Base-by-base conservation (phyloP, 2,329 filamentous ascomycete species). In the Ciborinia camelliae region DNA sequence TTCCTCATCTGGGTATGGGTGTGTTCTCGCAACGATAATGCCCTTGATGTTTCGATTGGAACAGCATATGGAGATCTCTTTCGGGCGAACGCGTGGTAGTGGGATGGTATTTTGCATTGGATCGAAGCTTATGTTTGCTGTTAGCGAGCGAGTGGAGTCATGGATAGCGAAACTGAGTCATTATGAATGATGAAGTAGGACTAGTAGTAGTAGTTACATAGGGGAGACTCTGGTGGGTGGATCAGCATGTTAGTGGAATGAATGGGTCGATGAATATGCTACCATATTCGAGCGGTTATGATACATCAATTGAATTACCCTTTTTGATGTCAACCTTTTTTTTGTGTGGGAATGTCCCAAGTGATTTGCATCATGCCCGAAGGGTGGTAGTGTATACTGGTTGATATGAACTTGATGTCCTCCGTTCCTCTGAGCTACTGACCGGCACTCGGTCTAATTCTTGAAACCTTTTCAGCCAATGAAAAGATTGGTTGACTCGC, bases 81-180 rank as follows among this genome's bases (percentile, higher is more conserved):
- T 58, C 28, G 28, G 12, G 20, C 47, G 55, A 30, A 58, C 26
- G 41, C n/a, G 32, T 9, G 41, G 14, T 58, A 47, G 55, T 58
- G 41, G 55, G 41, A 47, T 58, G 55, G 55, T 5, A 14, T 58
- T 47, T n/a, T 58, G 55, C 55, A 58, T 58, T 47, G 55, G 41
- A 58, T 58, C 30, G 55, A 58, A 58, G 30, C 55, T 35, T 58
- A 35, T 47, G 41, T 58, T 47, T 58, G 55, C 55, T 58, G 41
- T 47, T 58, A 47, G 55, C 55, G 55, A 58, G 55, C 41, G 41
- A 28, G 14, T 47, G 55, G 55, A 35, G 20, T 47, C 55, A 47
- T 35, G 55, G 55, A 47, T 58, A 35, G n/a, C 9, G 30, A n/a
- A 28, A 32, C 2, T 4, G 12, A 45, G 41, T 45, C 18, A 28